Evolutionary conservation across 139 green algal genomes (phyloP), one percentile per base, ranked within the genome.

Genomic region (Chlamydomonas asymmetrica): DNA sequence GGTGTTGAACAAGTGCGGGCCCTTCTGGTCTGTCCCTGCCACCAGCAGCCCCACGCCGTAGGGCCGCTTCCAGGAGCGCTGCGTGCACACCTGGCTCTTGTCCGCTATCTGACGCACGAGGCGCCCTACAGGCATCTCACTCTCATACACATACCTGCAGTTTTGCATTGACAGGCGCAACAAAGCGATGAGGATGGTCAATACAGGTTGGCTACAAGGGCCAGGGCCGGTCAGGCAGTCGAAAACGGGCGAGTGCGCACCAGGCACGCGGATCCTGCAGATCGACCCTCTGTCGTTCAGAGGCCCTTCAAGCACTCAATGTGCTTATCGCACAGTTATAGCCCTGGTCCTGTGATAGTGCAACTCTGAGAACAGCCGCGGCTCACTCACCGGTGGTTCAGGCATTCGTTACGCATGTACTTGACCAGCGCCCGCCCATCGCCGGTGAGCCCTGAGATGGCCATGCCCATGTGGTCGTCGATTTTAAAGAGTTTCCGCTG

Each of bases 381-480:
- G n/a, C n/a, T n/a, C 3, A 7, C 74, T 31, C 60, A 96, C 90
- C 89, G 90, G 87, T 98, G 92, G 75, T 97, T 97, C 8, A 98
- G 82, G 85, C 93, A 98, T 79, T 99, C 96, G 62, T 92, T 94
- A 31, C 96, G 89, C 93, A 99, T 98, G 92, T 97, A 99, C 22
- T 90, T 88, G 81, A 84, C 95, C 66, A 99, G 83, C 50, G 94
- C 92, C 13, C 96, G 83, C 5, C 96, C 96, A 73, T 99, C 96
- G n/a, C 94, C 94, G 49, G 89, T 98, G 13, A 99, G 82, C 2
- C 96, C 96, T 7, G 94, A 88, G 8, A 98, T 95, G 10, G 95
- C 96, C 43, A 98, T 97, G 64, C 96, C 96, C 87, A 99, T 88
- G 87, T 99, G 96, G 77, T 98, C 92, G 73, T 99, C 96, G n/a